Evolutionary conservation across 345 rosid species (phyloP).

Genomic region (Brassica incana): DNA sequence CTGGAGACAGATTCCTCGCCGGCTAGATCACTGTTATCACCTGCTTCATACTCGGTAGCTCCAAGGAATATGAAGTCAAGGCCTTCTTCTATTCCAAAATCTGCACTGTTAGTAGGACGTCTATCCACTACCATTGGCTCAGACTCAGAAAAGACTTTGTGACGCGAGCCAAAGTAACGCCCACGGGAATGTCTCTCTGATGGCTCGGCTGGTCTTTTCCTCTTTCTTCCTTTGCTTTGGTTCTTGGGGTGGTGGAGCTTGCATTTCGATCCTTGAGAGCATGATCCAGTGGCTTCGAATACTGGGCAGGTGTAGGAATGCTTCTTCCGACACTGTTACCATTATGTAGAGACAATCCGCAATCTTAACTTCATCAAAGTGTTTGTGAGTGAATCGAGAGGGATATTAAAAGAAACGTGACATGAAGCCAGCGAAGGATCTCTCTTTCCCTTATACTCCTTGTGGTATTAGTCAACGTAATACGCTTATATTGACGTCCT

Average conservation of each 20-base stretch:
- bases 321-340: conserved; percentile 93
- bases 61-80: conserved; percentile 61
- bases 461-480: conserved; percentile 9
- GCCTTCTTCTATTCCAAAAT: conserved; percentile 38
- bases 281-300: conserved; percentile 75
- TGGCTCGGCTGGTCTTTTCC: conserved; percentile 49
- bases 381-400: conserved; percentile 21
- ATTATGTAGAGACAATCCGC: conserved; percentile 38
- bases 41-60: conserved; percentile 48
- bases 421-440: conserved; percentile 12
- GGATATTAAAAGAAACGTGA: conserved; percentile 9
- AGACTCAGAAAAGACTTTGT: conserved; percentile 30
- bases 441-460: conserved; percentile 14
- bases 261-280: conserved; percentile 82
- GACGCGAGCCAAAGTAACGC: conserved; percentile 64
- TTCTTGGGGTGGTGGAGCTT: conserved; percentile 88
- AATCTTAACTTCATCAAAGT: conserved; percentile 36
- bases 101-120: conserved; percentile 21
- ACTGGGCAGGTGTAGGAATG: conserved; percentile 85
- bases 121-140: conserved; percentile 42
- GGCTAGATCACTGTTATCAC: conserved; percentile 35
- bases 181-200: conserved; percentile 48
- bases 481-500: conserved; percentile 5
- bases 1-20: conserved; percentile 30
- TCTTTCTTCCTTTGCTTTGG: conserved; percentile 59